Evolutionary conservation across 352 stramenopile species (phyloP).

Genomic region (Blastocystis sp.): DNA sequence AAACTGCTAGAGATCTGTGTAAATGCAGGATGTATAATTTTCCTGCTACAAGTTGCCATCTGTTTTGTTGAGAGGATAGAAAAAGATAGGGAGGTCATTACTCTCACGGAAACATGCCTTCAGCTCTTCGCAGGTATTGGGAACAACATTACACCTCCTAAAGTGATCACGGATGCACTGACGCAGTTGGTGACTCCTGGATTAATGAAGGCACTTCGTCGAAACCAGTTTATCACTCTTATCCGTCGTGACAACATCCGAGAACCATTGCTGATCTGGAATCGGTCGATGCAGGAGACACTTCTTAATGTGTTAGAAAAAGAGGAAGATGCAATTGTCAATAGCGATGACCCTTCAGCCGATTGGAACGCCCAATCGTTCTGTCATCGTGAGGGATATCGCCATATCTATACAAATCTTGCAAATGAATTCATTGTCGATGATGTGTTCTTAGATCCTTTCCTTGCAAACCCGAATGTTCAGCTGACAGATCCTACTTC

Average conservation of each 20-base stretch:
- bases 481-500: neutral
- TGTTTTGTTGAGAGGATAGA: neutral
- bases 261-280: neutral
- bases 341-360: neutral
- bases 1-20: conserved; percentile 2
- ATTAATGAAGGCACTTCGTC: neutral
- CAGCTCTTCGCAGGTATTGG: neutral
- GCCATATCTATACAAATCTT: conserved; percentile 1
- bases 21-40: neutral
- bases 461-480: neutral
- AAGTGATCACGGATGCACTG: neutral
- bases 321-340: neutral
- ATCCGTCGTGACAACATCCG: neutral
- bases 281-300: neutral
- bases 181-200: conserved; percentile 1
- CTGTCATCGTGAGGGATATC: neutral
- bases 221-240: neutral
- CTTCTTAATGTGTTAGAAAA: neutral
- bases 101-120: neutral
- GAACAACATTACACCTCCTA: neutral
- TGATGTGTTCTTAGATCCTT: conserved; percentile 33
- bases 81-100: neutral
- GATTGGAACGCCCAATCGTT: conserved; percentile 2
- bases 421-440: neutral
- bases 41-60: neutral